phyloP scores from a whole-genome alignment of 192 early-diverging fungal genomes.

The Backusella psychrophila region DNA sequence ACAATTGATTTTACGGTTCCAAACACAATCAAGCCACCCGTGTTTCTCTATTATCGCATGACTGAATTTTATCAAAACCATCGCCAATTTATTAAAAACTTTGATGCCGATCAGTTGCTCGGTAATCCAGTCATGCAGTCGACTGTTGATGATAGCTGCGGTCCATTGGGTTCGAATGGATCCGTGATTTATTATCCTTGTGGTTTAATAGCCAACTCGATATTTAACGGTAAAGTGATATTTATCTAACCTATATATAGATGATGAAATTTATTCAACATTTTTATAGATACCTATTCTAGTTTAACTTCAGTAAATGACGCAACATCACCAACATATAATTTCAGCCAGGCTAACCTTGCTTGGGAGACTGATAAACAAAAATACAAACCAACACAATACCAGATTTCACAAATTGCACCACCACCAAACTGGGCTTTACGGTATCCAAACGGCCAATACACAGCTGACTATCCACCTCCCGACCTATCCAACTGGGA shows the following conservation, averaged over 20 bases:
- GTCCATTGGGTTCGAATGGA: slow-evolving; percentile 31
- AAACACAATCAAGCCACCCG: slow-evolving; percentile 63
- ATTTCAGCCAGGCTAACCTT: slow-evolving; percentile 64
- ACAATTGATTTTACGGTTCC: slow-evolving; percentile 66
- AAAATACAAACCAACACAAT: slow-evolving; percentile 63
- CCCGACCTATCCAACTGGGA: slow-evolving; percentile 69
- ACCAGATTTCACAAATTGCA: slow-evolving; percentile 52
- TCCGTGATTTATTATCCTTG: slow-evolving; percentile 76
- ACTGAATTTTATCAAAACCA: slow-evolving; percentile 98
- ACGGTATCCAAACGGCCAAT: slow-evolving; percentile 55
- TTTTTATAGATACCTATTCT: slow-evolving; percentile 25
- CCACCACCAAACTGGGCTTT: slow-evolving; percentile 87
- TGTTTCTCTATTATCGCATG: slow-evolving; percentile 91
- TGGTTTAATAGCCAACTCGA: slow-evolving; percentile 87
- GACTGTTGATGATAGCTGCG: slow-evolving; percentile 33
- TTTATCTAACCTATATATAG: background rate
- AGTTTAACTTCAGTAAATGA: slow-evolving; percentile 12
- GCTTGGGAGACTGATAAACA: slow-evolving; percentile 82
- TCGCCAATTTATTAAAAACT: slow-evolving; percentile 81
- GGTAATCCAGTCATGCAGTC: slow-evolving; percentile 45
- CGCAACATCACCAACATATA: slow-evolving; percentile 34
- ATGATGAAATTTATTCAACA: background rate
- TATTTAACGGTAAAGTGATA: slow-evolving; percentile 67
- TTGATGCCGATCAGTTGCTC: slow-evolving; percentile 72
- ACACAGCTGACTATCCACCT: slow-evolving; percentile 42